Evolutionary conservation across 306 rosid genomes (phyloP).

Genomic region (Begonia masoniana): DNA sequence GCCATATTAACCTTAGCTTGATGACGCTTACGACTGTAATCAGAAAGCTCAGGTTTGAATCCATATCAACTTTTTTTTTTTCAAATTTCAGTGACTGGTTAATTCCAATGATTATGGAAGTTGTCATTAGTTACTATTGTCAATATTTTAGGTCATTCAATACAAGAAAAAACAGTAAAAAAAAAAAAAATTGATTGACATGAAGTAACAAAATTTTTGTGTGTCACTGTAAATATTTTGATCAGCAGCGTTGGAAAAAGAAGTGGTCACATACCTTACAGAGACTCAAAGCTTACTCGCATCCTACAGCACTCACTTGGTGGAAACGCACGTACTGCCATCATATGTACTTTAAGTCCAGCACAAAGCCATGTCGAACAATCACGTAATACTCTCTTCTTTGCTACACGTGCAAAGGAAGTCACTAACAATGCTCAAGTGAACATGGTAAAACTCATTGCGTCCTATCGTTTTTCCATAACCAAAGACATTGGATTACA

Average conservation of each 20-base stretch:
- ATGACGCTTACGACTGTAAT: conserved; percentile 99
- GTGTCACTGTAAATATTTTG: conserved; percentile 5
- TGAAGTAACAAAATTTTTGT: too few relatives aligned
- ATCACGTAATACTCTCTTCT: conserved; percentile 84
- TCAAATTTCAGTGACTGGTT: too few relatives aligned
- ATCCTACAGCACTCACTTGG: conserved; percentile 97
- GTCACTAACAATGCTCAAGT: conserved; percentile 95
- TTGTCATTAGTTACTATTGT: too few relatives aligned
- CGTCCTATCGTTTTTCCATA: not conserved
- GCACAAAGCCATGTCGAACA: conserved; percentile 91
- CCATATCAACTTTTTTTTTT: not conserved
- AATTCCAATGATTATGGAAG: too few relatives aligned
- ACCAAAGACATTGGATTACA: too few relatives aligned
- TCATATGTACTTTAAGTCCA: conserved; percentile 91
- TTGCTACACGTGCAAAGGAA: conserved; percentile 97
- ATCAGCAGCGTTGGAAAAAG: conserved; percentile 72
- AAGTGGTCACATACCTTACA: conserved; percentile 91
- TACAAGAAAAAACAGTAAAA: too few relatives aligned
- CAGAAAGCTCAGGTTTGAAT: conserved; percentile 89
- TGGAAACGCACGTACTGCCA: conserved; percentile 99
- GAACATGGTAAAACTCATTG: conserved; percentile 56
- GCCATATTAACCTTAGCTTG: conserved; percentile 97
- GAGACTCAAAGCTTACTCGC: conserved; percentile 98
- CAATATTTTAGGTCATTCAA: too few relatives aligned
- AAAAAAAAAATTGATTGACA: too few relatives aligned